Conservation (phyloP, 2,329 filamentous ascomycete species). For the Sporothrix pseudoabietina region DNA sequence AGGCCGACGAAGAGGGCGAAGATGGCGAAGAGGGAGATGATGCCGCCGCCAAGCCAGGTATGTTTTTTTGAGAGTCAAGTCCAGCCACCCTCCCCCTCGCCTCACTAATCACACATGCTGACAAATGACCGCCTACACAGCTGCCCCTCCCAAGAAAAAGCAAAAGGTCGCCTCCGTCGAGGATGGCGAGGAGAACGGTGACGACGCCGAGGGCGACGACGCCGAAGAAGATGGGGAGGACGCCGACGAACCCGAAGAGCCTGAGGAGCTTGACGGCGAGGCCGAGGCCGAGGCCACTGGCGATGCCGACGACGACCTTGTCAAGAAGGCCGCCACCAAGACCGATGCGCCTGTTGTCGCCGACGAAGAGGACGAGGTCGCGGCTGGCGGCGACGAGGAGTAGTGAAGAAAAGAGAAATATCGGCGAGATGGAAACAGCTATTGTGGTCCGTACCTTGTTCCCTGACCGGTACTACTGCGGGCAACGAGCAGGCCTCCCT, state of each 20-base stretch:
- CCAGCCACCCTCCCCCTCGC: constrained; percentile 30
- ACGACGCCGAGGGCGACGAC: constrained; percentile 35
- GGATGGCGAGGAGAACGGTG: constrained; percentile 39
- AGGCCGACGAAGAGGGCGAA: constrained; percentile 46
- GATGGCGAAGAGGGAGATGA: constrained; percentile 39
- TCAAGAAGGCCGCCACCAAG: constrained; percentile 32
- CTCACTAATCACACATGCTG: background rate
- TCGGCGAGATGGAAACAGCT: background rate
- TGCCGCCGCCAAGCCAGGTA: constrained; percentile 27
- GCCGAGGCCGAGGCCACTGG: constrained; percentile 37
- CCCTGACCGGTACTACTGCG: background rate
- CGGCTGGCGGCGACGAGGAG: constrained; percentile 34
- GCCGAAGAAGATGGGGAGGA: constrained; percentile 37
- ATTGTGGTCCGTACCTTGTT: background rate
- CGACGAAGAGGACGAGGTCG: constrained; percentile 29
- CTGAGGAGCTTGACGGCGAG: constrained; percentile 39
- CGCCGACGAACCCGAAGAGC: constrained; percentile 42
- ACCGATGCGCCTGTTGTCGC: constrained; percentile 28
- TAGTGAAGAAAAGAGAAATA: constrained; percentile 21
- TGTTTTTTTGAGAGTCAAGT: background rate
- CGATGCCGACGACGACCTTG: constrained; percentile 28
- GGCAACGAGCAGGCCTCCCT: background rate
- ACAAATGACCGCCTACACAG: constrained; percentile 5
- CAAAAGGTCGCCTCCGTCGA: constrained; percentile 49
- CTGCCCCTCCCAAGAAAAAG: constrained; percentile 54